A percentile compares a stretch with the other conserved stretches of the same genome.
These are phyloP conservation scores for Dalbergia cochinchinensis DNA, from an alignment of 306 rosid species.

Conservation along the genomic window DNA sequence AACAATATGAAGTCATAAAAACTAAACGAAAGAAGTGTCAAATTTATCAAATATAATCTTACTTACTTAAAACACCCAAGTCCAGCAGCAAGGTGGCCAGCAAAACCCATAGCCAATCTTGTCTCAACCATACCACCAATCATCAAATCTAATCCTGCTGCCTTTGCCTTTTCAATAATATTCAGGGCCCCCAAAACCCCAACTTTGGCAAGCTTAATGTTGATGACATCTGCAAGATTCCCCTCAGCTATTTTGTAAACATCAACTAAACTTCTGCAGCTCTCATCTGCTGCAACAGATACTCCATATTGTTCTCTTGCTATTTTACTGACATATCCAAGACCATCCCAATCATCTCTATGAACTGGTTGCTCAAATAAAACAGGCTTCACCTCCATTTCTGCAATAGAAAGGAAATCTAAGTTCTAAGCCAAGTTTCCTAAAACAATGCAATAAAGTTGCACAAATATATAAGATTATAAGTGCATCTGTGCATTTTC, in stretches of 20 bases:
- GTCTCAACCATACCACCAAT: constrained; percentile 98
- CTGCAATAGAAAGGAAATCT: constrained; percentile 56
- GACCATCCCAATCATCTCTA: constrained; percentile 99
- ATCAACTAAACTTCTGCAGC: constrained; percentile 76
- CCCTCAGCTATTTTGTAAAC: constrained; percentile 76
- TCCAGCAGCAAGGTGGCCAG: constrained; percentile 94
- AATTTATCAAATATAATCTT: background rate
- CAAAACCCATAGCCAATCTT: constrained; percentile 90
- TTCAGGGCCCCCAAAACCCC: constrained; percentile 88
- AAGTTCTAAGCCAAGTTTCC: constrained; percentile 32
- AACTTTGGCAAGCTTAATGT: constrained; percentile 89
- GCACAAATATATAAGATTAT: background rate
- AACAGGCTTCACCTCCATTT: constrained; percentile 81
- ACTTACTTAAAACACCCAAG: constrained; percentile 83
- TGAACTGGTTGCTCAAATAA: constrained; percentile 95
- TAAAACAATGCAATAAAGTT: constrained; percentile 20
- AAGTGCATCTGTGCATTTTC: constrained; percentile 28
- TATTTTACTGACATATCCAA: constrained; percentile 67
- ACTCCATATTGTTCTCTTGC: constrained; percentile 81
- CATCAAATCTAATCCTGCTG: constrained; percentile 75
- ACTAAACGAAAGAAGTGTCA: background rate
- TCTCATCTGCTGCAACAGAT: constrained; percentile 96
- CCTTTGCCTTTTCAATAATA: constrained; percentile 73
- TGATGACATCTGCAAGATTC: constrained; percentile 77
- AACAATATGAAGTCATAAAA: constrained; percentile 9